Evolutionary conservation across 257 asterid species (phyloP), one percentile per base, ranked within the genome.

Genomic region (Anisodus tanguticus): DNA sequence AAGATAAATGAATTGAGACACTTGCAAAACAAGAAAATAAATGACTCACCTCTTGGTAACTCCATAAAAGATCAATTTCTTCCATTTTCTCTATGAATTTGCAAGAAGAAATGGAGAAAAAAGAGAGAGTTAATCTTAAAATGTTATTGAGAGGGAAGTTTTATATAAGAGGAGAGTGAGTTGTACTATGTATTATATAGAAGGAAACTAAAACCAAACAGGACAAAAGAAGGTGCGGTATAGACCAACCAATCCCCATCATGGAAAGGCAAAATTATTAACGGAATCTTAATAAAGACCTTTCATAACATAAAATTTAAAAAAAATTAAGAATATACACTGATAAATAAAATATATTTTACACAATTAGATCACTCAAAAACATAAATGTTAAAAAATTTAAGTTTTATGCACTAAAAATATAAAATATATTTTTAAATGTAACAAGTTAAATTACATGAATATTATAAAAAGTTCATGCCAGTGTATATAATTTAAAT

Each of bases 11-110:
- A 78, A 9, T 4, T 2, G 13, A 55, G 39, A 83, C 45, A 49
- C 41, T 60, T 4, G 9, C 16, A 37, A 85, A 84, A 68, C 35
- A 86, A 83, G 80, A 85, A 66, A 60, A 26, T 17, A 80, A 45
- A 35, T 39, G 63, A 82, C 81, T 74, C 49, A 92, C 97, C 96
- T 92, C 92, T 64, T 91, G 88, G 82, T 88, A 93, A 85, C 86
- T 89, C 95, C 94, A 95, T 16, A 88, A 72, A 76, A 93, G 85
- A 88, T 89, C 85, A 87, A 93, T 82, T 54, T 92, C 96, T 15
- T 87, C 93, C 94, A 93, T 92, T 85, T 64, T 82, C 39, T 64
- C 4, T 13, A 3, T n/a, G 66, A 55, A 3, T 31, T 19, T 45
- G 80, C 1, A 72, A 37, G 71, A 37, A 82, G 43, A 53, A 47